Percentiles rank a stretch among this genome's conserved stretches.
Conservation (phyloP, 2,329 filamentous ascomycete species). For the Amylocarpus encephaloides region DNA sequence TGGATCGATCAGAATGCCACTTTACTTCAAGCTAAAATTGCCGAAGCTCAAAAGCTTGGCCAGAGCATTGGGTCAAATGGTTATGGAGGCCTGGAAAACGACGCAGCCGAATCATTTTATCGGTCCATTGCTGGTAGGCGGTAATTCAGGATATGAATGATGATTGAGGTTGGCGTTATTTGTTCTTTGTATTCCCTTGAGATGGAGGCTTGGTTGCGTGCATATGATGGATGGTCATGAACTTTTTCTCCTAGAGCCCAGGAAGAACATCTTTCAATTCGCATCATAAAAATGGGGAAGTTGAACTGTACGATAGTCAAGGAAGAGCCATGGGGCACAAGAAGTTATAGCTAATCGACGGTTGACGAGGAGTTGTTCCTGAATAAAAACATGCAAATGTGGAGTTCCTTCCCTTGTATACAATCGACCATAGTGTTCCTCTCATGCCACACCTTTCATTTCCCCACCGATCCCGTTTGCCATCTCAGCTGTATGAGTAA, state of each 20-base stretch:
- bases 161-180: conserved; percentile 22
- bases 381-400: conserved; percentile 3
- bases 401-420: conserved; percentile 5
- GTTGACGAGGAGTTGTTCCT: background rate
- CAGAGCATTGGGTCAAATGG: conserved; percentile 50
- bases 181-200: conserved; percentile 16
- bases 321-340: background rate
- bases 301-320: background rate
- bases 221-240: conserved; percentile 17
- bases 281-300: background rate
- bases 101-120: conserved; percentile 84
- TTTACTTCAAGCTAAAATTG: conserved; percentile 75
- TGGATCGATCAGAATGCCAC: conserved; percentile 85
- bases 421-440: background rate
- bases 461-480: background rate
- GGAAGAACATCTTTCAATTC: background rate
- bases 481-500: conserved; percentile 4
- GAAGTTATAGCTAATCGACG: background rate
- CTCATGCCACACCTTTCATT: background rate
- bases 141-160: conserved; percentile 32
- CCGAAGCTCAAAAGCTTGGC: conserved; percentile 72
- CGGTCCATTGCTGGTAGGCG: conserved; percentile 76
- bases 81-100: conserved; percentile 55
- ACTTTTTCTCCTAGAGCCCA: background rate
- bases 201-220: conserved; percentile 15